Conservation (phyloP, 1,284 basidiomycete species). For the Moniliella sp. region DNA sequence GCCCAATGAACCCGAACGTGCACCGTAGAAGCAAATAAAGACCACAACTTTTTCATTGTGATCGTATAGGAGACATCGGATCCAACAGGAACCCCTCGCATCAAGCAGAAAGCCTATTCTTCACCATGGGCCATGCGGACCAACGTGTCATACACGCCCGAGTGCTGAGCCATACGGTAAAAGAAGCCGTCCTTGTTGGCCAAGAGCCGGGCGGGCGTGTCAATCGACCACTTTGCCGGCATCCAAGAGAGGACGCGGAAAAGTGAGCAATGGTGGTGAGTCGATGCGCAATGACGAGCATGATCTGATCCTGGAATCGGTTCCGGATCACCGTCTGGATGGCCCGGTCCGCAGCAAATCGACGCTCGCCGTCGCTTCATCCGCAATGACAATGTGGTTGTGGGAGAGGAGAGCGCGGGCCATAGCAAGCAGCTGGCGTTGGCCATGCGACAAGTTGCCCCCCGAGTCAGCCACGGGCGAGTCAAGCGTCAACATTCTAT, state of each 20-base stretch:
- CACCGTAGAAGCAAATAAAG: no score
- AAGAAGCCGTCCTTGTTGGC: constrained; percentile 8
- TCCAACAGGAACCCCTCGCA: no score
- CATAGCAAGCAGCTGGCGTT: constrained; percentile 34
- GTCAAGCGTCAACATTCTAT: no score
- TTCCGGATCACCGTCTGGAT: constrained; percentile 47
- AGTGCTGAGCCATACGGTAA: no score
- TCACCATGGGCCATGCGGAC: no score
- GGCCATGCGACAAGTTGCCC: constrained; percentile 9
- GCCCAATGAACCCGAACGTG: no score
- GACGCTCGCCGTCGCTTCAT: constrained; percentile 35
- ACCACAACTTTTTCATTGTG: no score
- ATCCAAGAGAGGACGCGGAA: constrained; percentile 54
- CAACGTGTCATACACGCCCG: no score
- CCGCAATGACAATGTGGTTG: constrained; percentile 40
- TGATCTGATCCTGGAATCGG: no score
- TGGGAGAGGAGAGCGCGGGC: constrained; percentile 41
- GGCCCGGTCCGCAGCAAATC: constrained; percentile 11
- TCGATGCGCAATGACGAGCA: constrained; percentile 39
- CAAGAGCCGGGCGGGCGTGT: constrained; percentile 9
- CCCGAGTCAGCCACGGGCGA: no score
- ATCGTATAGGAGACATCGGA: no score
- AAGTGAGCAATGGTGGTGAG: constrained; percentile 52
- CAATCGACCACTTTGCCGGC: constrained; percentile 46
- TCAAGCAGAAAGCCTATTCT: no score